A percentile compares a stretch with the other conserved stretches of the same genome.
phyloP scores from a whole-genome alignment of 495 filamentous ascomycete species.

The Penicillium coffeae region DNA sequence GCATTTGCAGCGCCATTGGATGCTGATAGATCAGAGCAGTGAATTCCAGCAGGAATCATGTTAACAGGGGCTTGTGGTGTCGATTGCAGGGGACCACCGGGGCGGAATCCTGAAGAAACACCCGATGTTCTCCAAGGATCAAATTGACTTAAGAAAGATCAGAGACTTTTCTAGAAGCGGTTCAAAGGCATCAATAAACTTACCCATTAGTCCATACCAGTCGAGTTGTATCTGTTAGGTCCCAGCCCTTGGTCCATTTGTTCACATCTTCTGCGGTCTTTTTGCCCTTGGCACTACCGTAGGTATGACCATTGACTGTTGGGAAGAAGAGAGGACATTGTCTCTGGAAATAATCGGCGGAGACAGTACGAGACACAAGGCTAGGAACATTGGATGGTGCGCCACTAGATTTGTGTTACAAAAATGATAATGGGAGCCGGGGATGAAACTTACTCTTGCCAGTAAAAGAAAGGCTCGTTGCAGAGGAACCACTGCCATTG shows the following conservation, averaged over 20 bases:
- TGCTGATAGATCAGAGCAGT: conserved; percentile 48
- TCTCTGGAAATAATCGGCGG: conserved; percentile 52
- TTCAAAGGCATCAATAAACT: conserved; percentile 7
- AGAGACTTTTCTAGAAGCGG: neutral
- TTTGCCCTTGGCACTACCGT: conserved; percentile 47
- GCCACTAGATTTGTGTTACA: conserved; percentile 29
- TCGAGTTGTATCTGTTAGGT: conserved; percentile 49
- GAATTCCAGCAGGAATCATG: conserved; percentile 53
- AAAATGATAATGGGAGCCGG: neutral
- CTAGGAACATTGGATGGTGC: conserved; percentile 38
- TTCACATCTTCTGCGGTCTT: conserved; percentile 55
- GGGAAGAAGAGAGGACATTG: conserved; percentile 62
- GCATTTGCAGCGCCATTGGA: conserved; percentile 40
- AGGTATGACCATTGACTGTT: conserved; percentile 43
- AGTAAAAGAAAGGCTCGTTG: conserved; percentile 62
- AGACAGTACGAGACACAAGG: conserved; percentile 57
- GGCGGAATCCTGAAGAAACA: conserved; percentile 49
- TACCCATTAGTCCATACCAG: conserved; percentile 60
- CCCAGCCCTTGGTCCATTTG: conserved; percentile 57
- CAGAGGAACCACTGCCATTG: conserved; percentile 67
- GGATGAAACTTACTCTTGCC: conserved; percentile 46
- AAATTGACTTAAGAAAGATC: conserved; percentile 31
- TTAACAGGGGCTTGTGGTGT: conserved; percentile 42
- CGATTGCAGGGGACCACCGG: conserved; percentile 50
- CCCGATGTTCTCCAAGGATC: conserved; percentile 57